phyloP scores from a whole-genome alignment of 1,139 yeast genomes.

The Sugiyamaella novakii region DNA sequence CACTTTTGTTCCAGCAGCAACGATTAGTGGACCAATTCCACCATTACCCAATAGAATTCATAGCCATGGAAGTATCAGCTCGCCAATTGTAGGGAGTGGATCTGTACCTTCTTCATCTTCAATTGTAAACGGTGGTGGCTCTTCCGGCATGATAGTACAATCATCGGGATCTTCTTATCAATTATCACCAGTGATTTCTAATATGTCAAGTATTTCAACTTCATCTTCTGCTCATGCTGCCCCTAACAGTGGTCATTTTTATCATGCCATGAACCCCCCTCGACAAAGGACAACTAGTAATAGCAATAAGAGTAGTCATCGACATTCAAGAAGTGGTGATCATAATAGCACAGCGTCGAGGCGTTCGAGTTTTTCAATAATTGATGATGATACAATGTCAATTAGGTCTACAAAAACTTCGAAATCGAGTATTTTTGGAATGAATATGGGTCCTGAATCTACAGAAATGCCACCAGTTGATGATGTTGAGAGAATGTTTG shows the following conservation, averaged over 20 bases:
- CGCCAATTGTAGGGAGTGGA: slow-evolving; percentile 8
- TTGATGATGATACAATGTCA: slow-evolving; percentile 26
- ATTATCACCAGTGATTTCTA: slow-evolving; percentile 15
- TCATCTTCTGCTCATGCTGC: slow-evolving; percentile 3
- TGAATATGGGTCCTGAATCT: slow-evolving; percentile 27
- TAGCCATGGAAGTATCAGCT: slow-evolving; percentile 16
- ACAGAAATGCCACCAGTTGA: slow-evolving; percentile 40
- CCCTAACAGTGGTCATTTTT: background rate
- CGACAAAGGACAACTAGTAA: background rate
- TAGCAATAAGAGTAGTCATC: slow-evolving; percentile 5
- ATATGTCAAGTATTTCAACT: slow-evolving; percentile 8
- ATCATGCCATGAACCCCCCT: slow-evolving; percentile 13
- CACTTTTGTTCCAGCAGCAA: slow-evolving; percentile 29
- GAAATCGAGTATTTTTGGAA: slow-evolving; percentile 26
- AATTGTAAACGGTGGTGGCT: slow-evolving; percentile 1
- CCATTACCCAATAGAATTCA: slow-evolving; percentile 32
- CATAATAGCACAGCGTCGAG: slow-evolving; percentile 10
- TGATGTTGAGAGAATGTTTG: slow-evolving; percentile 43
- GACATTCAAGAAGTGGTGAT: slow-evolving; percentile 13
- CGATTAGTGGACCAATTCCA: slow-evolving; percentile 36
- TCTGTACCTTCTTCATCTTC: slow-evolving; percentile 14
- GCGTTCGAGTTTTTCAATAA: slow-evolving; percentile 17
- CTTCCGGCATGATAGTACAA: background rate
- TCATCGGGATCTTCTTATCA: slow-evolving; percentile 9
- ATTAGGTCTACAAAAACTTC: slow-evolving; percentile 25